phyloP scores from a whole-genome alignment of 306 rosid genomes.

The Trifolium pratense region DNA sequence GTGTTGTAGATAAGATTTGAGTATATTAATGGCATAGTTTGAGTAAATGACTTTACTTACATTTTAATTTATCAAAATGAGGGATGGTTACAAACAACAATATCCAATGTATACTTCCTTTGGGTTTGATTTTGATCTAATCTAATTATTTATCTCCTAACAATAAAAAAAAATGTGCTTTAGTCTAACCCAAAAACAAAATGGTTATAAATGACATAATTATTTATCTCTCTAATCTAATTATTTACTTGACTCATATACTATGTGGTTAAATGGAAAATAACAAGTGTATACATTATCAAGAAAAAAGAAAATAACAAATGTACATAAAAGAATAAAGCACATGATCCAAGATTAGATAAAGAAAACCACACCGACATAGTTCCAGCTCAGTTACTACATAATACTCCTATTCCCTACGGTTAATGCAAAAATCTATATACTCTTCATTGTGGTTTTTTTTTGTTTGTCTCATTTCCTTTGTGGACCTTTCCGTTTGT shows the following conservation, averaged over 20 bases:
- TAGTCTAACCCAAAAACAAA: no score
- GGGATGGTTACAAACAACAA: background rate
- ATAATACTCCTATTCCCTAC: background rate
- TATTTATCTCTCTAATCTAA: no score
- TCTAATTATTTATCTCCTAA: no score
- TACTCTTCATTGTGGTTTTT: background rate
- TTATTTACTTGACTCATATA: no score
- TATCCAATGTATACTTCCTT: background rate
- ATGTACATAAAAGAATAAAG: background rate
- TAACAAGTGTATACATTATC: no score
- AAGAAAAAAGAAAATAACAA: background rate
- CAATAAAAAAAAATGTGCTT: no score
- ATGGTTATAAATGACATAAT: no score
- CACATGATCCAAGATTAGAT: background rate
- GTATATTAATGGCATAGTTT: background rate
- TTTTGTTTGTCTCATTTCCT: background rate
- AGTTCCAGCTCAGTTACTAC: constrained; percentile 20
- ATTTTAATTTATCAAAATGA: background rate
- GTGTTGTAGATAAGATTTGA: background rate
- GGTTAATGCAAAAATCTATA: background rate
- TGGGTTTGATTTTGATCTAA: no score
- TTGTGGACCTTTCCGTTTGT: background rate
- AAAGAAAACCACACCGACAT: constrained; percentile 46
- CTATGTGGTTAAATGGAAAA: no score
- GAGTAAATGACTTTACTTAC: background rate